phyloP scores from a whole-genome alignment of 768 basidiomycete species.

The Paxillus involutus region DNA sequence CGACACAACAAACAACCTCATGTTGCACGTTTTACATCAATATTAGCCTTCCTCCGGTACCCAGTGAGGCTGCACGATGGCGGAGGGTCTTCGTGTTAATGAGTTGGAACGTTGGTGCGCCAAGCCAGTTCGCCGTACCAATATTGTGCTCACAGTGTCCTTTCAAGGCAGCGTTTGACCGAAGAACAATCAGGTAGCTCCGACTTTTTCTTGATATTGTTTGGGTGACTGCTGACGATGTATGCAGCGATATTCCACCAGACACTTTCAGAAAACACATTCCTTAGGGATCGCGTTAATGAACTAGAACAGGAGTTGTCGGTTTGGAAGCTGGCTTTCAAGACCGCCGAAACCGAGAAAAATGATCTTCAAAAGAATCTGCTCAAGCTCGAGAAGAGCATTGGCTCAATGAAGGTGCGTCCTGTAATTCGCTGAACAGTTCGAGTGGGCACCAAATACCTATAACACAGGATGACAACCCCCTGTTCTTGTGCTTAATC shows the following conservation, averaged over 20 bases:
- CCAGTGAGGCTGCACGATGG: neutral
- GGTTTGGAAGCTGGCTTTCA: constrained; percentile 41
- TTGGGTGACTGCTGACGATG: neutral
- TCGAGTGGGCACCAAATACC: neutral
- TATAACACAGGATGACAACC: constrained; percentile 36
- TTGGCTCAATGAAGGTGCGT: constrained; percentile 33
- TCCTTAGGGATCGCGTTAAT: constrained; percentile 29
- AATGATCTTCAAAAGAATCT: constrained; percentile 27
- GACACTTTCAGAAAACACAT: constrained; percentile 32
- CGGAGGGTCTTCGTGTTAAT: neutral
- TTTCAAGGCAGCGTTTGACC: constrained; percentile 31
- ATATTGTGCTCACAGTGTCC: neutral
- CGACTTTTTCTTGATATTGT: neutral
- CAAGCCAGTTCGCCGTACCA: neutral
- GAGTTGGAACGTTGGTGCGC: constrained; percentile 7
- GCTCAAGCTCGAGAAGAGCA: constrained; percentile 29
- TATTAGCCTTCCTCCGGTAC: neutral
- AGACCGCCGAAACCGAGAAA: constrained; percentile 34
- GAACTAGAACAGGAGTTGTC: constrained; percentile 40
- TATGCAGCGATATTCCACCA: constrained; percentile 30
- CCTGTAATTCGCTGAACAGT: neutral
- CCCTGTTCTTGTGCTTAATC: constrained; percentile 36
- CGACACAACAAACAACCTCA: neutral
- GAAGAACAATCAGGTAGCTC: constrained; percentile 34
- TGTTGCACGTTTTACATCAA: neutral